Percentiles rank a stretch among this genome's conserved stretches.
These are phyloP conservation scores for Coemansia sp. DNA, from an alignment of 192 early-diverging fungal genomes.

Conservation along the genomic window DNA sequence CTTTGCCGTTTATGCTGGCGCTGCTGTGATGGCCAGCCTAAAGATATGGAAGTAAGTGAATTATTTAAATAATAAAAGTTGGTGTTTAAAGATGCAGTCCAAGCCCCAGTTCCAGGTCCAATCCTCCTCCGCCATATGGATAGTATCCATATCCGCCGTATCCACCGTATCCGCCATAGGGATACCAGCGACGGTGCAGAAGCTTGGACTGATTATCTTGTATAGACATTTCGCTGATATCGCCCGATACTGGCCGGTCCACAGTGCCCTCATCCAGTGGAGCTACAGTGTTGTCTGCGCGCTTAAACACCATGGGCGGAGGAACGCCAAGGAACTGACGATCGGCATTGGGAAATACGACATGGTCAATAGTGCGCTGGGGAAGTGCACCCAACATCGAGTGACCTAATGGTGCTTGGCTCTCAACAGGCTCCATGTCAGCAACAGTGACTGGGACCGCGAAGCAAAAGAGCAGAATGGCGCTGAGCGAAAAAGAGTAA, in stretches of 20 bases:
- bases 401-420: neutral
- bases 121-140: constrained; percentile 11
- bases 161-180: constrained; percentile 11
- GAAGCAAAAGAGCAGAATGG: neutral
- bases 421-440: neutral
- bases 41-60: constrained; percentile 41
- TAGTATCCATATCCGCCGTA: constrained; percentile 11
- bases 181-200: constrained; percentile 17
- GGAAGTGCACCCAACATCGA: constrained; percentile 4
- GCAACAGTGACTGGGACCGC: neutral
- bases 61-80: neutral
- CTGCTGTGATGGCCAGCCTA: constrained; percentile 41
- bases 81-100: constrained; percentile 11
- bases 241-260: neutral
- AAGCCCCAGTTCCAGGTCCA: constrained; percentile 10
- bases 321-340: neutral
- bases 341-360: neutral
- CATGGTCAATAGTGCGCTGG: neutral
- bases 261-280: neutral
- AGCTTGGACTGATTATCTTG: neutral
- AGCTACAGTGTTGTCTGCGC: neutral
- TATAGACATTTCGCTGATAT: neutral
- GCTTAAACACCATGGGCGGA: neutral
- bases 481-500: constrained; percentile 2
- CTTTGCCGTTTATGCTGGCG: constrained; percentile 44